Percentiles rank a stretch among this genome's conserved stretches.
phyloP scores from a whole-genome alignment of 225 moss, liverwort and hornwort genomes.

The Sphagnum contortum region DNA sequence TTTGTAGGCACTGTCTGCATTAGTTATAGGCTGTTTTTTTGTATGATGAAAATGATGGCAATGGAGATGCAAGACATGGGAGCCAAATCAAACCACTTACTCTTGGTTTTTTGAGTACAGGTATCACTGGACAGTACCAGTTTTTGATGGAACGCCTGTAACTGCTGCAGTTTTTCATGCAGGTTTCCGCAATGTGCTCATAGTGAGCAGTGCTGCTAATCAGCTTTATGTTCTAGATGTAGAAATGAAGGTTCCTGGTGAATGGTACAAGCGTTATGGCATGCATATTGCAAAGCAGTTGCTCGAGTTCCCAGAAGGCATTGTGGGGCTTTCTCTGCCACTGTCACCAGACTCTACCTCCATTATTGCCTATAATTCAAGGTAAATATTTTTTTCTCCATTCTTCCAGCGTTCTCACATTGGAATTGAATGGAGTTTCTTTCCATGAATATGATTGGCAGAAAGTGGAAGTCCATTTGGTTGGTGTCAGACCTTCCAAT shows the following conservation, averaged over 20 bases:
- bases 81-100: no score
- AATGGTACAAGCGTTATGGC: slow-evolving; percentile 74
- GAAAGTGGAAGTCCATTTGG: no score
- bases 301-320: slow-evolving; percentile 83
- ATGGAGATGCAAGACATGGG: no score
- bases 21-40: no score
- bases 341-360: slow-evolving; percentile 53
- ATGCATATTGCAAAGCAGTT: slow-evolving; percentile 44
- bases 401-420: no score
- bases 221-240: slow-evolving; percentile 85
- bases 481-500: no score
- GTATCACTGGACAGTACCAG: slow-evolving; percentile 93
- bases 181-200: slow-evolving; percentile 64
- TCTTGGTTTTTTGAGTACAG: slow-evolving; percentile 20
- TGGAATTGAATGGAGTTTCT: no score
- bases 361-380: slow-evolving; percentile 91
- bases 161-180: slow-evolving; percentile 88
- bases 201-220: slow-evolving; percentile 83
- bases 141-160: slow-evolving; percentile 76
- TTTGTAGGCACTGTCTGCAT: no score
- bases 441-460: no score
- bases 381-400: slow-evolving; percentile 21
- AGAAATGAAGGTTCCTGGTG: slow-evolving; percentile 76
- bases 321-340: slow-evolving; percentile 82
- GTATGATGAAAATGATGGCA: no score